Base-by-base conservation (phyloP, 1,284 basidiomycete genomes). In the Microbotryum scabiosae region DNA sequence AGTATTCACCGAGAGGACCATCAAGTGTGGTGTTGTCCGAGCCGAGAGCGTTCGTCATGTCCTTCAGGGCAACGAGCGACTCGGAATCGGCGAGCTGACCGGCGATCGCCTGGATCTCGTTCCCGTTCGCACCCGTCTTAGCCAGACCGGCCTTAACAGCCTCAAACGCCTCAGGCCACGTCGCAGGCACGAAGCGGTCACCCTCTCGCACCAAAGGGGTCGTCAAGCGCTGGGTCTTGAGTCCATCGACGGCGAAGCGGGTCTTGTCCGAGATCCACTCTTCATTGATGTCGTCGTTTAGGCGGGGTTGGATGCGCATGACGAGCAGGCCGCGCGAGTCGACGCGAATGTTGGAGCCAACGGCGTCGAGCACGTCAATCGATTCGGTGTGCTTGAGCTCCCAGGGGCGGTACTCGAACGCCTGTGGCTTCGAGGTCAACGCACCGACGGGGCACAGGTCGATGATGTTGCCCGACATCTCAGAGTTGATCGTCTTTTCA, bases 221-320 rank as follows among this genome's bases (percentile, higher is more conserved):
- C 18, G 93, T 97, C 71, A 99, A 79, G 44, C 94, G 87, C 77
- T 99, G 96, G 82, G 90, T 94, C 72, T 86, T 86, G 56, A 99
- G 83, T 48, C 96, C 96, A 72, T 99, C 96, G 75, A 90, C 88
- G 2, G 94, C 90, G 76, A 90, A 94, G 64, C 96, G 88, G 2
- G 94, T 94, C 83, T 98, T 98, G 82, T 99, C 94, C 76, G 85
- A 93, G 77, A 99, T 96, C 94, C 96, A 98, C 77, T 99, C 96
- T 80, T 99, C 96, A 76, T 99, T 99, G 65, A 99, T 86, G 70
- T 97, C 90, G 76, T 98, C 94, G 76, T 98, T 98, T 61, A 90
- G 87, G 71, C 88, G 84, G 4, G 96, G 96, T 74, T 96, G 90
- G 71, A 99, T 83, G 54, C 94, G 86, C 92, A 98, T 98, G 66